Evolutionary conservation across 75 land plant species (phyloP).

Genomic region (Picea sitchensis): DNA sequence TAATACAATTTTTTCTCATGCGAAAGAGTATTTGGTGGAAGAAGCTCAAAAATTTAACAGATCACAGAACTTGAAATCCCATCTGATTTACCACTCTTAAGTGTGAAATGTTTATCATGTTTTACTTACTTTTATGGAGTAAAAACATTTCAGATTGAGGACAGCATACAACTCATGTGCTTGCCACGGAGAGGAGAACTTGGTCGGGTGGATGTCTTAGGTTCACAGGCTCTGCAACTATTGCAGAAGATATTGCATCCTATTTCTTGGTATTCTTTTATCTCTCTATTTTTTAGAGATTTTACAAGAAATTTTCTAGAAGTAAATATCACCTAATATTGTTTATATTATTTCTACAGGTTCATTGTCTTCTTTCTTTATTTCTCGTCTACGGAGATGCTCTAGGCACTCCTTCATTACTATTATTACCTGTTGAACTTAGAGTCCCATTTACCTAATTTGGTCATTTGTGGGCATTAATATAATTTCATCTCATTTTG

Average conservation of each 20-base stretch:
- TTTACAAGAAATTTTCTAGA: background rate
- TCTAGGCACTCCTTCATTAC: too few species aligned
- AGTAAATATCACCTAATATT: background rate
- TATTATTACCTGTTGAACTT: too few species aligned
- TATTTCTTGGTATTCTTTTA: slow-evolving; percentile 36
- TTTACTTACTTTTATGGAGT: slow-evolving; percentile 5
- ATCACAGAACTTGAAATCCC: background rate
- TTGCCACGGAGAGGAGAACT: slow-evolving; percentile 59
- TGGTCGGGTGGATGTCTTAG: slow-evolving; percentile 68
- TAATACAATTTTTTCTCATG: background rate
- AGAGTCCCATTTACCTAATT: too few species aligned
- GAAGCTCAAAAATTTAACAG: background rate
- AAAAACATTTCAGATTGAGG: slow-evolving; percentile 22
- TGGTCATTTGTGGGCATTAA: background rate
- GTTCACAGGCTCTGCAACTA: slow-evolving; percentile 50
- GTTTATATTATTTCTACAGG: background rate
- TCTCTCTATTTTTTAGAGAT: background rate
- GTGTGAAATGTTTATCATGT: background rate
- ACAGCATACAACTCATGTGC: slow-evolving; percentile 28
- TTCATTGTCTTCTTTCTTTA: too few species aligned
- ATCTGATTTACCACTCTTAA: background rate
- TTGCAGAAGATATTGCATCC: slow-evolving; percentile 60
- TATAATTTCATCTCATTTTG: background rate
- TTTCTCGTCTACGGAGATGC: too few species aligned
- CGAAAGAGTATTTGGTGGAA: background rate